phyloP scores from a whole-genome alignment of 2,329 filamentous ascomycete species.

The Nigrospora oryzae region DNA sequence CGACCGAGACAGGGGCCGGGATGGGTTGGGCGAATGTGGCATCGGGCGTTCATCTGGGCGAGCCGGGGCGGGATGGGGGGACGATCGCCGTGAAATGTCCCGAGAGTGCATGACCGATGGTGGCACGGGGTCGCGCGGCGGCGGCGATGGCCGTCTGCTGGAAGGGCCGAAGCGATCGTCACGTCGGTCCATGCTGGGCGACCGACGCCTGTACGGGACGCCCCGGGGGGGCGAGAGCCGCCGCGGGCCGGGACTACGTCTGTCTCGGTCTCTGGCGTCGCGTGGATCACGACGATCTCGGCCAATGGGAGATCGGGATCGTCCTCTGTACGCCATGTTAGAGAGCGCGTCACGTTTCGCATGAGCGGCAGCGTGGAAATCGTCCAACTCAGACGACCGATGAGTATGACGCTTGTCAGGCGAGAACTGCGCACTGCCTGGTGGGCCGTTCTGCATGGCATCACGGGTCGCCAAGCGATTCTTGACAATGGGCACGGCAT shows the following conservation, averaged over 20 bases:
- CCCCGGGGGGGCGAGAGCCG: slow-evolving; percentile 30
- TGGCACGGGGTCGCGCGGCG: slow-evolving; percentile 37
- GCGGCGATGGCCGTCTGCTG: slow-evolving; percentile 32
- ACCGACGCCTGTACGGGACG: slow-evolving; percentile 43
- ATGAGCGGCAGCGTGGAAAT: neutral
- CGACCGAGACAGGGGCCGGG: slow-evolving; percentile 19
- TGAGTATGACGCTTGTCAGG: neutral
- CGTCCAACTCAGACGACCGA: slow-evolving; percentile 1
- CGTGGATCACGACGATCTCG: slow-evolving; percentile 27
- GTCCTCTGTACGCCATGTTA: slow-evolving; percentile 27
- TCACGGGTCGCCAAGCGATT: neutral
- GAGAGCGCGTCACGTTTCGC: neutral
- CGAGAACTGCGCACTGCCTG: neutral
- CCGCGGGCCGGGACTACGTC: slow-evolving; percentile 20
- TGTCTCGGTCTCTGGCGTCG: slow-evolving; percentile 10
- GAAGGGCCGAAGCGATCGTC: slow-evolving; percentile 30
- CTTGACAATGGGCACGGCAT: neutral
- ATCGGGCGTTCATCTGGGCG: slow-evolving; percentile 39
- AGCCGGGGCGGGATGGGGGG: slow-evolving; percentile 39
- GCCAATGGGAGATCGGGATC: slow-evolving; percentile 45
- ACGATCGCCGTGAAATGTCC: slow-evolving; percentile 40
- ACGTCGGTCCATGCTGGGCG: slow-evolving; percentile 40
- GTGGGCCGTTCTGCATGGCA: neutral
- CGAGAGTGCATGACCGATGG: slow-evolving; percentile 43
- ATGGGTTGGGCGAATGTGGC: slow-evolving; percentile 27